These are phyloP conservation scores for Sarocladium kiliense DNA, from an alignment of 2,329 filamentous ascomycete species.

Conservation along the genomic window DNA sequence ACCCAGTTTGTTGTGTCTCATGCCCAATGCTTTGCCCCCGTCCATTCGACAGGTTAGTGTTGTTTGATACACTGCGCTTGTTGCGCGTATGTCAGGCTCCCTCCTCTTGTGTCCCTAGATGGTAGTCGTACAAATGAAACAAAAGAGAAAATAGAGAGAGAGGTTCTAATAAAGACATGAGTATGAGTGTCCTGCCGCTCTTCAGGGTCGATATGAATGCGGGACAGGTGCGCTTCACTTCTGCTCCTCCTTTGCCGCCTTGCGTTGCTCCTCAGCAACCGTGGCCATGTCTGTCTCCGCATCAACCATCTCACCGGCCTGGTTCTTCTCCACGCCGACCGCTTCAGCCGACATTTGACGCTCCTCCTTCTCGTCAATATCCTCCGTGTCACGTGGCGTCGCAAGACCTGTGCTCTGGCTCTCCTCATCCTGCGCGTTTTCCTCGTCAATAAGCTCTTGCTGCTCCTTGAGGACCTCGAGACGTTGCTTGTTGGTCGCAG, in stretches of 20 bases:
- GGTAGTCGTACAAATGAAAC: conserved; percentile 7
- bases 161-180: background rate
- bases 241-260: conserved; percentile 21
- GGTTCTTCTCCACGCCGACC: conserved; percentile 39
- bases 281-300: conserved; percentile 45
- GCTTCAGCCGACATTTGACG: conserved; percentile 47
- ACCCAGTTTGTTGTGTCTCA: conserved; percentile 4
- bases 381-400: conserved; percentile 76
- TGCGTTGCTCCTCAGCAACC: background rate
- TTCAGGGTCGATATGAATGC: background rate
- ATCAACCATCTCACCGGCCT: conserved; percentile 48
- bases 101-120: background rate
- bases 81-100: background rate
- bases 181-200: background rate
- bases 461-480: conserved; percentile 98
- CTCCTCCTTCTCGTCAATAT: conserved; percentile 94
- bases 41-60: background rate
- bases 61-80: conserved; percentile 2
- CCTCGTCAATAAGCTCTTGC: conserved; percentile 95
- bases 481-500: conserved; percentile 97
- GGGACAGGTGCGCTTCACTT: conserved; percentile 24
- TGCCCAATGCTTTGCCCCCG: conserved; percentile 7
- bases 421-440: conserved; percentile 85
- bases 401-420: conserved; percentile 70
- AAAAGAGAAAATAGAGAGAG: background rate